Evolutionary conservation across 805 yeast genomes (phyloP).

Genomic region (Trichomonascus vanleenenianus): DNA sequence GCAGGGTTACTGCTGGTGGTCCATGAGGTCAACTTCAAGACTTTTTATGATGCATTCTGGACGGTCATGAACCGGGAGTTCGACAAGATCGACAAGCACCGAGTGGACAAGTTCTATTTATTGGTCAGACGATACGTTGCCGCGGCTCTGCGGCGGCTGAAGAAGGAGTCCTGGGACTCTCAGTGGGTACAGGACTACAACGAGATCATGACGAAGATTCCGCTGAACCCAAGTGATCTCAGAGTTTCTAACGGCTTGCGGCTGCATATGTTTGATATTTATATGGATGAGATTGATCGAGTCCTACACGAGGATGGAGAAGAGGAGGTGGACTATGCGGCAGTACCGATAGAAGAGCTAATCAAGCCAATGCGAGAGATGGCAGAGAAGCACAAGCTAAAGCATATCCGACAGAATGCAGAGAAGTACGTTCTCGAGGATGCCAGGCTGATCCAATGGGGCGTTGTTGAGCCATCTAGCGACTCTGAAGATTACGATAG

Average conservation of each 20-base stretch:
- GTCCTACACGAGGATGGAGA: constrained; percentile 41
- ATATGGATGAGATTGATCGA: constrained; percentile 74
- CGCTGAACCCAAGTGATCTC: constrained; percentile 42
- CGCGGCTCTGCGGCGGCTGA: constrained; percentile 53
- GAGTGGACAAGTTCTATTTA: constrained; percentile 81
- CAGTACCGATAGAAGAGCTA: constrained; percentile 47
- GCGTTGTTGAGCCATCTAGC: constrained; percentile 24
- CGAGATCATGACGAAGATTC: constrained; percentile 35
- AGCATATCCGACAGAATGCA: constrained; percentile 58
- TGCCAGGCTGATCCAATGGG: constrained; percentile 58
- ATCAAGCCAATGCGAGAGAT: constrained; percentile 55
- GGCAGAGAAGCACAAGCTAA: constrained; percentile 40
- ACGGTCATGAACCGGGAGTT: constrained; percentile 69
- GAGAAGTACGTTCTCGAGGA: constrained; percentile 62
- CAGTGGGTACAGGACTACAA: constrained; percentile 34
- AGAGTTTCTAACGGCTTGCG: constrained; percentile 69
- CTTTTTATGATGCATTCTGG: constrained; percentile 76
- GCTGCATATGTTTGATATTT: constrained; percentile 77
- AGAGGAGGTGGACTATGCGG: constrained; percentile 28
- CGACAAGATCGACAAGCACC: constrained; percentile 71
- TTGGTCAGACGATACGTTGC: constrained; percentile 70
- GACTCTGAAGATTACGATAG: constrained; percentile 10
- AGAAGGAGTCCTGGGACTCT: constrained; percentile 46
- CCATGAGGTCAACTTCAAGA: constrained; percentile 34
- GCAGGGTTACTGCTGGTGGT: constrained; percentile 42